Evolutionary conservation across 192 early-diverging fungal genomes (phyloP).

Genomic region (Coemansia sp.): DNA sequence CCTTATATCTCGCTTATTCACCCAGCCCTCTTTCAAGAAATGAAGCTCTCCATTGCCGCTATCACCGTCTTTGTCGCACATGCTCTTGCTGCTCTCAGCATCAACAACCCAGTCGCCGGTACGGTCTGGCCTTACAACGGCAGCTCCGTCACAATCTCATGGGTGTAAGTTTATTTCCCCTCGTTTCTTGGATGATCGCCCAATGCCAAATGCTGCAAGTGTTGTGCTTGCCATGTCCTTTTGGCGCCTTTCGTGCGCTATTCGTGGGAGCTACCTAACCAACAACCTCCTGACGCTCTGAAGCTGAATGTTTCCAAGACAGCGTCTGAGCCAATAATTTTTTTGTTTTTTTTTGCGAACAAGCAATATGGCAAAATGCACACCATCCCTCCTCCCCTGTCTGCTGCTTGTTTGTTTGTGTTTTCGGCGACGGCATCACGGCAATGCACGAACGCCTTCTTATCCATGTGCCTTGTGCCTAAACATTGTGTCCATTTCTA

Average conservation of each 20-base stretch:
- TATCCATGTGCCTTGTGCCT: background rate
- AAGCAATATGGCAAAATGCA: background rate
- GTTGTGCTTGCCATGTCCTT: background rate
- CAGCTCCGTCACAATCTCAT: conserved; percentile 29
- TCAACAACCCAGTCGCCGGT: conserved; percentile 47
- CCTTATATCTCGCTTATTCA: conserved; percentile 3
- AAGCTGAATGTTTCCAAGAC: background rate
- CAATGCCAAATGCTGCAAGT: background rate
- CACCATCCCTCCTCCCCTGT: background rate
- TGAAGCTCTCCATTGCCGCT: conserved; percentile 40
- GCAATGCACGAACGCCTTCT: background rate
- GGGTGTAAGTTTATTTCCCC: conserved; percentile 39
- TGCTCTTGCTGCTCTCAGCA: conserved; percentile 36
- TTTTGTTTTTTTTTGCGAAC: background rate
- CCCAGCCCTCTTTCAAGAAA: conserved; percentile 11
- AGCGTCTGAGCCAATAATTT: too few relatives aligned
- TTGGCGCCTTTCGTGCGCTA: too few relatives aligned
- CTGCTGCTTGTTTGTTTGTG: background rate
- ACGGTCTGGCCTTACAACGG: conserved; percentile 31
- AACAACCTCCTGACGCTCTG: background rate
- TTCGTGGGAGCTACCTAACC: background rate
- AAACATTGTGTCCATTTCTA: too few relatives aligned
- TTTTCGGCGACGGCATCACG: background rate
- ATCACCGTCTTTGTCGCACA: conserved; percentile 34
- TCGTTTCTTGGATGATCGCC: background rate